Percentiles rank a stretch among this genome's conserved stretches.
phyloP scores from a whole-genome alignment of 768 basidiomycete species.

The Mrakia gelida region DNA sequence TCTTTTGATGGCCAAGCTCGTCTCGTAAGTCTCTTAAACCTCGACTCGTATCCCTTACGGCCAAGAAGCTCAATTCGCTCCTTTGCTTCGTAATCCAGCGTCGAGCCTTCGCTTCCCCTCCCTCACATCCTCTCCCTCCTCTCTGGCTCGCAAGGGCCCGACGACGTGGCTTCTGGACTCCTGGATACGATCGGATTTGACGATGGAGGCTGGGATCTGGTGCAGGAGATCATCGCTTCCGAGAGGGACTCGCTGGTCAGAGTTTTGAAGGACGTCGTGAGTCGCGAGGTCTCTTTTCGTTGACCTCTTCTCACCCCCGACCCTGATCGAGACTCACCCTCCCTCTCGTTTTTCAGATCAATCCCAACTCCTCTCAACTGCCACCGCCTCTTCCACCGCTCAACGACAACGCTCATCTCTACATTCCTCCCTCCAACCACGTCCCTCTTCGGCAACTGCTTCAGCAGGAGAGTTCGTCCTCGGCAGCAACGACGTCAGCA shows the following conservation, averaged over 20 bases:
- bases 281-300: neutral
- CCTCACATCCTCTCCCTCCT: slow-evolving; percentile 29
- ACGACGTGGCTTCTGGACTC: slow-evolving; percentile 71
- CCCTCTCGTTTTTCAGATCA: neutral
- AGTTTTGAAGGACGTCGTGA: neutral
- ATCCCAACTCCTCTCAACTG: neutral
- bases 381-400: neutral
- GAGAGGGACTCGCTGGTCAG: neutral
- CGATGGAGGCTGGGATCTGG: slow-evolving; percentile 69
- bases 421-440: neutral
- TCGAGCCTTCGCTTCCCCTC: slow-evolving; percentile 8
- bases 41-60: too few species aligned
- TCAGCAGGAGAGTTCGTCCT: neutral
- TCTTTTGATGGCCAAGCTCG: neutral
- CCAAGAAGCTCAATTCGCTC: neutral
- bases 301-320: neutral
- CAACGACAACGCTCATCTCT: neutral
- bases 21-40: slow-evolving; percentile 7
- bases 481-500: neutral
- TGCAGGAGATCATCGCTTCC: slow-evolving; percentile 58
- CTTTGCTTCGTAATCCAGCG: neutral
- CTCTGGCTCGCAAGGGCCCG: slow-evolving; percentile 37
- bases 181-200: slow-evolving; percentile 73
- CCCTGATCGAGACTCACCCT: neutral
- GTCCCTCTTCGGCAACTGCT: slow-evolving; percentile 7